Evolutionary conservation across 331 rosid species (phyloP), one percentile per base, ranked within the genome.

Genomic region (Pyrus hybrid): DNA sequence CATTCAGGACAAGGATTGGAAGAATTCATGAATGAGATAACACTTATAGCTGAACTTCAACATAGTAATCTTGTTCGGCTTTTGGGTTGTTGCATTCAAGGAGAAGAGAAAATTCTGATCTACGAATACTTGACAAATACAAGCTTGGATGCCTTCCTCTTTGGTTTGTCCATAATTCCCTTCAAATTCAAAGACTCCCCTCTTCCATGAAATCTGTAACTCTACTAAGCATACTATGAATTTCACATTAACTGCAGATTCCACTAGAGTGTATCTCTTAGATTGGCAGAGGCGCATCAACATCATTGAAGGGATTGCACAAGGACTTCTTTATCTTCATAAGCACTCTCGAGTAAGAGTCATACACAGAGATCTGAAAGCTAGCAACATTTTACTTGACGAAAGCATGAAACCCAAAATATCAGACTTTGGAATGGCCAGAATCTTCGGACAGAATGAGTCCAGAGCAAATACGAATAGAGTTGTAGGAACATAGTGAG

Each of bases 1-100:
- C 63, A 80, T 12, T 80, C 83, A 51, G 80, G 80, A 69, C 80
- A 75, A 41, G 80, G 83, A 51, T 12, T 80, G 4, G 41, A 75
- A 22, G 76, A 80, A 68, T 80, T 80, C 66, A 68, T 68, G 79
- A 80, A 80, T 70, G 83, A 80, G 76, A 75, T 74, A 43, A 75
- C 83, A 51, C 80, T 80, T 26, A 80, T 80, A 53, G 83, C 83
- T 80, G 80, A 75, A 69, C 83, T 74, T 75, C 83, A 80, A 75
- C 83, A 80, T 16, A 71, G 66, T 60, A 69, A 80, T 53, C 80
- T 80, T 25, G 83, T 80, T 62, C 68, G 25, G 22, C 60, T 75
- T 63, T 75, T 70, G 47, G 84, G 84, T 51, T 75, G 77, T 70
- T 79, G 83, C 74, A 45, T 67, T 47, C 83, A 79, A 49, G 75